Evolutionary conservation across 345 rosid genomes (phyloP), one percentile per base, ranked within the genome.

Genomic region (Tarenaya hassleriana): DNA sequence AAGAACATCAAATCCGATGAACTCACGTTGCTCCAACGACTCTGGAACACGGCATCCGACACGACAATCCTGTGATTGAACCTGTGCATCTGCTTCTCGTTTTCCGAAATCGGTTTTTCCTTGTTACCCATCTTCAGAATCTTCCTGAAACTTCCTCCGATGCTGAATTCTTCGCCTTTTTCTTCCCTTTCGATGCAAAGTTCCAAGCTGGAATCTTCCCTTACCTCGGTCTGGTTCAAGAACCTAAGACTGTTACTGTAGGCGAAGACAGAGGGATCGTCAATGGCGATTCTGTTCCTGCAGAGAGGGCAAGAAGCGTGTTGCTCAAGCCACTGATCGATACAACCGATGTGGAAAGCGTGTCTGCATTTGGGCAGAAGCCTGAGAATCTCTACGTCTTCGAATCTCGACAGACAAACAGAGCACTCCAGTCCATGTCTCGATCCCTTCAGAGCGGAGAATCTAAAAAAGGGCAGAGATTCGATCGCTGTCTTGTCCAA

Each of bases 241-340:
- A 82, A 65, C 38, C 88, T 57, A 67, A 80, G 66, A 34, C 97
- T 86, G 46, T 69, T 74, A 1, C 89, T 78, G 20, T 73, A 70
- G 7, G 77, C 52, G 34, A 77, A 76, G 37, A 69, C 61, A n/a
- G 74, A 37, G 0, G 66, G 75, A 39, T 91, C 96, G 15, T 76
- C 95, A 0, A 72, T 39, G 12, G 67, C 70, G 69, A 91, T 70
- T 47, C 61, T 79, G 0, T 69, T 55, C 48, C 98, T 69, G 47
- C 98, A 91, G 1, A 91, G 77, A 17, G 98, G 98, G 54, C 96
- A 91, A 51, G 92, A 84, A 0, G 98, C 86, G 64, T 91, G 90
- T 45, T 64, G 77, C 56, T 87, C 98, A 16, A 87, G 95, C 98
- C 98, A 87, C 57, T 65, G 77, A 61, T 91, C 98, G 24, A 91